Conservation (phyloP, 441 rosid species). For the Manihot esculenta region DNA sequence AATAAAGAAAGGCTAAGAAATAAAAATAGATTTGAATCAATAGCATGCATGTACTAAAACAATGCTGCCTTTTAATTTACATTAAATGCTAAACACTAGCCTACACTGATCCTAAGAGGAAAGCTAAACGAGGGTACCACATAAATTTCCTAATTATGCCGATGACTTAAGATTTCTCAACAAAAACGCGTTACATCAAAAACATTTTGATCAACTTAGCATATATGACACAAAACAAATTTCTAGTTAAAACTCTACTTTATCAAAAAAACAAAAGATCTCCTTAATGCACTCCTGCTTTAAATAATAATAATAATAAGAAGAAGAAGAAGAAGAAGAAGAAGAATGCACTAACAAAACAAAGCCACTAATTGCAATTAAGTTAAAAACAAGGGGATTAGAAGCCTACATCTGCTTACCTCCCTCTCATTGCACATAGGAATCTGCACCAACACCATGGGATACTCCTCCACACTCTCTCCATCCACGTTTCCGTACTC, state of each 20-base stretch:
- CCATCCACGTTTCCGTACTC: constrained; percentile 40
- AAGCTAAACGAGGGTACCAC: neutral
- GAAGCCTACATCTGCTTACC: constrained; percentile 76
- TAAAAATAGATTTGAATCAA: neutral
- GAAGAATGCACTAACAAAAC: neutral
- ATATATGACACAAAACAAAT: neutral
- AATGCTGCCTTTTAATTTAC: neutral
- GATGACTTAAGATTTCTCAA: neutral
- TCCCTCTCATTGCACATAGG: constrained; percentile 97
- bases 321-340: neutral
- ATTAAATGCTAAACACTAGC: neutral
- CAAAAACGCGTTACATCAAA: neutral
- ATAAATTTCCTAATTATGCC: neutral
- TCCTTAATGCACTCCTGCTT: neutral
- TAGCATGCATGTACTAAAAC: neutral
- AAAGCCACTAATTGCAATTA: neutral
- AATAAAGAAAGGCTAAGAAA: neutral
- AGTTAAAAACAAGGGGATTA: constrained; percentile 12
- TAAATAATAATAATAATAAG: too few relatives aligned
- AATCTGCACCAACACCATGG: constrained; percentile 91
- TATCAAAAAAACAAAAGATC: neutral
- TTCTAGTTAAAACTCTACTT: neutral
- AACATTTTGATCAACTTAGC: neutral
- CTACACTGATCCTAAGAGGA: neutral
- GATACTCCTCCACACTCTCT: constrained; percentile 53